Conservation (phyloP, 768 basidiomycete species). For the Rubroboletus satanas region DNA sequence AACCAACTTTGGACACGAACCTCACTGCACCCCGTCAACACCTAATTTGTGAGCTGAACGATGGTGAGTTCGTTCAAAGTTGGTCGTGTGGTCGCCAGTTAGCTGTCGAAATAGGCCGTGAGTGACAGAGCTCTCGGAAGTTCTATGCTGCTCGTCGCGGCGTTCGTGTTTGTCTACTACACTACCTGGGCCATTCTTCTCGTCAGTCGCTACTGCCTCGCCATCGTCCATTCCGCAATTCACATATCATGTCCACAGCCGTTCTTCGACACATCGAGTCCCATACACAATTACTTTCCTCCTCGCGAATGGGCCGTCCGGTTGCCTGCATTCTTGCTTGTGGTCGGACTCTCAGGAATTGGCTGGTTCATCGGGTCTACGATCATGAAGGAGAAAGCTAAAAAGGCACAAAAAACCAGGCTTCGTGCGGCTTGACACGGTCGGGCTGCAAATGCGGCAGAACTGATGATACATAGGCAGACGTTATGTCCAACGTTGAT, state of each 20-base stretch:
- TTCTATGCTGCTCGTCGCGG: slow-evolving; percentile 73
- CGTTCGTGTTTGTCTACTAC: slow-evolving; percentile 81
- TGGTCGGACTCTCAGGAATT: slow-evolving; percentile 76
- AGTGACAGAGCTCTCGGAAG: slow-evolving; percentile 82
- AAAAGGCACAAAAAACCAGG: slow-evolving; percentile 59
- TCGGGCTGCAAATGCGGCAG: neutral
- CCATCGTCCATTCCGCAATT: neutral
- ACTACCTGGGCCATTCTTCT: slow-evolving; percentile 88
- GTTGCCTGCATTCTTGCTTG: slow-evolving; percentile 77
- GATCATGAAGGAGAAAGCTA: slow-evolving; percentile 68
- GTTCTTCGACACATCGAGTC: slow-evolving; percentile 73
- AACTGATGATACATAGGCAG: neutral
- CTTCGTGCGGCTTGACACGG: slow-evolving; percentile 52
- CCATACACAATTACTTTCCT: slow-evolving; percentile 78
- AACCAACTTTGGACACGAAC: slow-evolving; percentile 20
- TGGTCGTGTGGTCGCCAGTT: neutral
- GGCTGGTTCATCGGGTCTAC: slow-evolving; percentile 78
- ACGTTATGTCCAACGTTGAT: neutral
- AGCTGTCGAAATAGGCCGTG: slow-evolving; percentile 47
- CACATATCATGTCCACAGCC: slow-evolving; percentile 46
- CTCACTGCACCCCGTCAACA: neutral
- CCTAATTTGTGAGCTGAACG: neutral
- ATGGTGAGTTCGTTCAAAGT: slow-evolving; percentile 24
- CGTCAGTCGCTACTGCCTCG: slow-evolving; percentile 40
- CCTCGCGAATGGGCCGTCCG: slow-evolving; percentile 90